Evolutionary conservation across 2,329 filamentous ascomycete genomes (phyloP).

Genomic region (Scedosporium minutisporum): DNA sequence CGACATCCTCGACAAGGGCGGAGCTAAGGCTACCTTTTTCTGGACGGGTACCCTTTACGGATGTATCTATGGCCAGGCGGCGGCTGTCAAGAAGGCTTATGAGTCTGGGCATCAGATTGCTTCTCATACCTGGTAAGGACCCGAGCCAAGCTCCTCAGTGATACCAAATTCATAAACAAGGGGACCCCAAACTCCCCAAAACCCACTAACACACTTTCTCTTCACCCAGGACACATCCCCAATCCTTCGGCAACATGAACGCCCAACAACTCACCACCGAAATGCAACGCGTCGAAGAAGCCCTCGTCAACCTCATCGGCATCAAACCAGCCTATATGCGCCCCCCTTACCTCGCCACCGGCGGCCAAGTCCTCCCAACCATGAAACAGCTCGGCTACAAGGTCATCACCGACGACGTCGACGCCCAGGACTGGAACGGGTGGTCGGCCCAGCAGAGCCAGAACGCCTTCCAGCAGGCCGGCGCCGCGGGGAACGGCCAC

Average conservation of each 20-base stretch:
- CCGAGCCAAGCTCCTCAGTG: background rate
- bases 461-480: conserved; percentile 37
- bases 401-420: conserved; percentile 51
- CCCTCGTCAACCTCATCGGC: conserved; percentile 38
- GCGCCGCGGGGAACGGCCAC: conserved; percentile 35
- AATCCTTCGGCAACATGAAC: conserved; percentile 29
- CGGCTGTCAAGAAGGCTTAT: conserved; percentile 43
- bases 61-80: conserved; percentile 39
- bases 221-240: conserved; percentile 31
- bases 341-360: conserved; percentile 38
- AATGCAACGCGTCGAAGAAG: conserved; percentile 41
- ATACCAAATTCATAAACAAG: background rate
- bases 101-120: conserved; percentile 42
- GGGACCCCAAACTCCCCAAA: background rate
- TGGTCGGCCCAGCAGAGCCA: conserved; percentile 39
- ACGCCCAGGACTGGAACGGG: conserved; percentile 53
- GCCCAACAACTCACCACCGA: conserved; percentile 30
- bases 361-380: conserved; percentile 30
- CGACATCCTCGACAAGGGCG: conserved; percentile 37
- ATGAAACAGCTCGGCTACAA: conserved; percentile 44
- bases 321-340: conserved; percentile 40
- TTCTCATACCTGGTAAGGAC: conserved; percentile 39
- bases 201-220: conserved; percentile 5
- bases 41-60: conserved; percentile 40
- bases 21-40: conserved; percentile 45